These are phyloP conservation scores for Endogone sp. DNA, from an alignment of 192 early-diverging fungal genomes.

Conservation along the genomic window DNA sequence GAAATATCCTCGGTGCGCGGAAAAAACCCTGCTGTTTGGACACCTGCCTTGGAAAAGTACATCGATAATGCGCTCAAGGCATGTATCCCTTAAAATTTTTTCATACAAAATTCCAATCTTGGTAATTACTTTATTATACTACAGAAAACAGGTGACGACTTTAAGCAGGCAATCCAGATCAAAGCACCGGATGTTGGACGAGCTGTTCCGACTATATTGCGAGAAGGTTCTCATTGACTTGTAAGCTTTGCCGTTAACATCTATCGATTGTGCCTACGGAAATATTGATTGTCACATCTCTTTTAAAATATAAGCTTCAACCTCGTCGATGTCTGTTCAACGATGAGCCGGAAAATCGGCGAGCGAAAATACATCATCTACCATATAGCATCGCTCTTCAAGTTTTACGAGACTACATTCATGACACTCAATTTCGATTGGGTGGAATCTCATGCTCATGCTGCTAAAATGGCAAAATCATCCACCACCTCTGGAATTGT, in stretches of 20 bases:
- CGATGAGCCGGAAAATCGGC: conserved; percentile 16
- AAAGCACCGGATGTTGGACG: conserved; percentile 3
- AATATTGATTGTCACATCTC: not conserved
- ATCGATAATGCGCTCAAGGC: conserved; percentile 6
- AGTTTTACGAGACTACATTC: conserved; percentile 20
- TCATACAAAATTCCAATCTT: not conserved
- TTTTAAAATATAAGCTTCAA: not conserved
- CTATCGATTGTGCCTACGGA: not conserved
- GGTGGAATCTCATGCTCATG: conserved; percentile 12
- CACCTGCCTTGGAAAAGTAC: conserved; percentile 9
- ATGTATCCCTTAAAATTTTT: not conserved
- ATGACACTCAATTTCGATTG: conserved; percentile 18
- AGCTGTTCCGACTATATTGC: conserved; percentile 11
- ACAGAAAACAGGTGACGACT: not conserved
- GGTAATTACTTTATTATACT: not conserved
- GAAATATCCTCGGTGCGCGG: not conserved
- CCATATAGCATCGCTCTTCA: conserved; percentile 3
- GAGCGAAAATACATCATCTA: conserved; percentile 19
- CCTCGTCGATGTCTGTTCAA: conserved; percentile 10
- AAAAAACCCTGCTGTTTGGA: conserved; percentile 11
- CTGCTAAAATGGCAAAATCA: conserved; percentile 19
- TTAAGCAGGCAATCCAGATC: not conserved
- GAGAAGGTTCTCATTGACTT: conserved; percentile 19
- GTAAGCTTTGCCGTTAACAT: conserved; percentile 2
- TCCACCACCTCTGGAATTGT: conserved; percentile 13